Percentiles rank a stretch among this genome's conserved stretches.
Conservation (phyloP, 2,329 filamentous ascomycete species). For the Beauveria sp. region DNA sequence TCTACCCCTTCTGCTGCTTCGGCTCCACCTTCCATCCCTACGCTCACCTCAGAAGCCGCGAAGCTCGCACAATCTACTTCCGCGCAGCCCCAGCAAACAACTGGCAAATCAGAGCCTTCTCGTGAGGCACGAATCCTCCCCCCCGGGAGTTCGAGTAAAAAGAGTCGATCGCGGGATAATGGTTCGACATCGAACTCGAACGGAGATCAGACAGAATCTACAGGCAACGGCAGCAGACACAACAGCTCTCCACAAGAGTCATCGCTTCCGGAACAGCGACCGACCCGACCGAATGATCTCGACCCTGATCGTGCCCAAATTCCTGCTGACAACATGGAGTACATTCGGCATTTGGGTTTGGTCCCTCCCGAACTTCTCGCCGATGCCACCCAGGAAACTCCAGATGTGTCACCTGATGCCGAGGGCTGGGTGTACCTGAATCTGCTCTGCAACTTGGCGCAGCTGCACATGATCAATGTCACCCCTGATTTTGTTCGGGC, state of each 20-base stretch:
- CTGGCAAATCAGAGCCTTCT: slow-evolving; percentile 23
- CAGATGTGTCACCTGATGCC: slow-evolving; percentile 50
- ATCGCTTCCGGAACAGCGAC: slow-evolving; percentile 58
- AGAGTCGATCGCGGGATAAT: slow-evolving; percentile 34
- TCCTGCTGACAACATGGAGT: slow-evolving; percentile 70
- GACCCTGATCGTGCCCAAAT: slow-evolving; percentile 71
- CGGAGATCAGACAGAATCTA: slow-evolving; percentile 38
- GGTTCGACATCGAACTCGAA: slow-evolving; percentile 39
- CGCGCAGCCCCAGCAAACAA: not conserved
- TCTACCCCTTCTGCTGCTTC: not conserved
- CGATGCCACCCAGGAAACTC: slow-evolving; percentile 27
- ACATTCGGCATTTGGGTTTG: slow-evolving; percentile 67
- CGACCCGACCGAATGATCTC: slow-evolving; percentile 67
- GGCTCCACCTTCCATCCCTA: not conserved
- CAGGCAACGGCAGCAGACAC: slow-evolving; percentile 26
- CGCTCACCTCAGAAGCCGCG: not conserved
- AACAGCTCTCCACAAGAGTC: slow-evolving; percentile 34
- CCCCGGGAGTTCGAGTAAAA: slow-evolving; percentile 27
- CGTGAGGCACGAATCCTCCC: slow-evolving; percentile 44
- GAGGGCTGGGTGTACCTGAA: slow-evolving; percentile 82
- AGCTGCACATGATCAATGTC: slow-evolving; percentile 78
- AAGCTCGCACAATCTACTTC: not conserved
- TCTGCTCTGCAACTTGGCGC: slow-evolving; percentile 70
- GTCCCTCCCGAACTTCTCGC: slow-evolving; percentile 48
- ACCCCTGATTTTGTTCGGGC: slow-evolving; percentile 69